phyloP scores from a whole-genome alignment of 1,284 basidiomycete genomes.

The Tilletia setariae region DNA sequence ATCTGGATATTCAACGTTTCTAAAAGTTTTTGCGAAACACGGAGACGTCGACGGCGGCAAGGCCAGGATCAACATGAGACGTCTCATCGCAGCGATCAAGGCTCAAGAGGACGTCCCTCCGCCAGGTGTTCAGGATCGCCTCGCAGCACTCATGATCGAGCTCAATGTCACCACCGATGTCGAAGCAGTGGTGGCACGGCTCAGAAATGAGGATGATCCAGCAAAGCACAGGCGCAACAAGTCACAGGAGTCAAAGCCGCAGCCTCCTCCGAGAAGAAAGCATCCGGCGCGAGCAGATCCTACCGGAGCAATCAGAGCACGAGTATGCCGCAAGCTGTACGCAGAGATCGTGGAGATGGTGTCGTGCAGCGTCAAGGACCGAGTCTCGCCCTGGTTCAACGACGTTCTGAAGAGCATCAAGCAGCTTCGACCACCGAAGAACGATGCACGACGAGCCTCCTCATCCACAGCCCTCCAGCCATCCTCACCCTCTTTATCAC shows the following conservation, averaged over 20 bases:
- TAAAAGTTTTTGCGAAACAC: slow-evolving; percentile 31
- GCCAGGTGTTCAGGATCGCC: background rate
- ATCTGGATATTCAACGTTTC: slow-evolving; percentile 45
- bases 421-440: background rate
- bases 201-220: background rate
- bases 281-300: background rate
- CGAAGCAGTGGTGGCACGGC: background rate
- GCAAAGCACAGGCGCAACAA: background rate
- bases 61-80: slow-evolving; percentile 15
- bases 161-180: slow-evolving; percentile 18
- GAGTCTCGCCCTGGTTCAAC: slow-evolving; percentile 37
- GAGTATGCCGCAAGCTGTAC: slow-evolving; percentile 26
- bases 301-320: background rate
- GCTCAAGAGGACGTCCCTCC: background rate
- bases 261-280: background rate
- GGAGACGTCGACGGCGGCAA: slow-evolving; percentile 17
- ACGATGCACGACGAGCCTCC: too few relatives aligned
- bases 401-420: slow-evolving; percentile 24
- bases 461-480: too few relatives aligned
- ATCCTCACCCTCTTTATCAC: too few relatives aligned
- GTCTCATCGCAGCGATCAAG: slow-evolving; percentile 14
- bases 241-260: slow-evolving; percentile 16
- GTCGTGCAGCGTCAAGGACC: slow-evolving; percentile 37
- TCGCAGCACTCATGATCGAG: slow-evolving; percentile 24
- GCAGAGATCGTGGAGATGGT: slow-evolving; percentile 33